Evolutionary conservation across 129 eudicot species (phyloP).

Genomic region (Escallonia rubra): DNA sequence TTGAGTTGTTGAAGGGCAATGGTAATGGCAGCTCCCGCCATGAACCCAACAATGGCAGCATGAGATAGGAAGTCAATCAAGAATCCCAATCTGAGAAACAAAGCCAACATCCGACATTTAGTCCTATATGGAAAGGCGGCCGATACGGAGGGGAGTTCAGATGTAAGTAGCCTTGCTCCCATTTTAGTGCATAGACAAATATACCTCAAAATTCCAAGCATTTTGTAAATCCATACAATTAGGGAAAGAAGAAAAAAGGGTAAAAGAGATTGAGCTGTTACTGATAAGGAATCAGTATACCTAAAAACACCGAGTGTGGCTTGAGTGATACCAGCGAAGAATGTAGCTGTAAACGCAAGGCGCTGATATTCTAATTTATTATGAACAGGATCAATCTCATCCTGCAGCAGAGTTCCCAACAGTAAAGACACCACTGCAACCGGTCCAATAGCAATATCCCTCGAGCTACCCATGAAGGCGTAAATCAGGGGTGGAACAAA

Average conservation of each 20-base stretch:
- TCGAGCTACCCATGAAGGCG: slow-evolving; percentile 81
- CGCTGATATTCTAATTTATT: slow-evolving; percentile 43
- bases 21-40: slow-evolving; percentile 85
- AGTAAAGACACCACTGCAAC: slow-evolving; percentile 79
- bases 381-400: slow-evolving; percentile 45
- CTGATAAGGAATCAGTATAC: slow-evolving; percentile 7
- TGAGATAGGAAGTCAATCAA: slow-evolving; percentile 78
- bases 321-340: slow-evolving; percentile 81
- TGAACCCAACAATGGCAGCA: slow-evolving; percentile 88
- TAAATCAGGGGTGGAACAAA: slow-evolving; percentile 76
- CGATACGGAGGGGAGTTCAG: too few species aligned
- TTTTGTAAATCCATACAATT: too few species aligned
- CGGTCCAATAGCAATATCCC: slow-evolving; percentile 87
- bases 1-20: slow-evolving; percentile 76
- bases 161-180: too few species aligned
- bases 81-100: slow-evolving; percentile 63
- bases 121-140: too few species aligned
- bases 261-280: background rate
- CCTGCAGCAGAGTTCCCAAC: slow-evolving; percentile 52
- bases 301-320: slow-evolving; percentile 60
- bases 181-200: too few species aligned
- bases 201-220: too few species aligned
- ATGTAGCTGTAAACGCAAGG: slow-evolving; percentile 81
- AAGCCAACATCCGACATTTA: background rate
- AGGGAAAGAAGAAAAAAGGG: too few species aligned